These are phyloP conservation scores for Aspergillus sclerotialis DNA, from an alignment of 2,329 filamentous ascomycete genomes.

Conservation along the genomic window DNA sequence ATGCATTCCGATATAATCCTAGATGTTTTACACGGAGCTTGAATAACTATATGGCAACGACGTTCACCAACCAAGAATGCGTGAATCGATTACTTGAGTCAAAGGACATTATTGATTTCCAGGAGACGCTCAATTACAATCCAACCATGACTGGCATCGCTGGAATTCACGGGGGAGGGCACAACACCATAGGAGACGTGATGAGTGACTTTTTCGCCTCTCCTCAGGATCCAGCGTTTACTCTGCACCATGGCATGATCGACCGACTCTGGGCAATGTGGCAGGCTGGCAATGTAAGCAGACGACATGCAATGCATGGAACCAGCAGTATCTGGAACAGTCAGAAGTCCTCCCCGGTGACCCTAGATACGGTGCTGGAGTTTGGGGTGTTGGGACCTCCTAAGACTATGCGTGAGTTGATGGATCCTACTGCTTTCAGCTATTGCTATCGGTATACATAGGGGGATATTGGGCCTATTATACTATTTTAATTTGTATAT, in stretches of 20 bases:
- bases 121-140: conserved; percentile 11
- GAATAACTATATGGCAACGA: conserved; percentile 19
- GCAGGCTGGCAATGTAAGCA: conserved; percentile 21
- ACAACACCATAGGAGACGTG: conserved; percentile 39
- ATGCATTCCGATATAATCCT: conserved; percentile 18
- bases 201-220: conserved; percentile 40
- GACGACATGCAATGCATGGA: conserved; percentile 12
- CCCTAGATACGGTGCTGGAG: conserved; percentile 11
- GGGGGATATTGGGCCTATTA: too few relatives aligned
- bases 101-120: conserved; percentile 25
- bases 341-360: conserved; percentile 7
- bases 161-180: conserved; percentile 40
- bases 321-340: conserved; percentile 12
- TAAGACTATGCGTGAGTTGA: conserved; percentile 10
- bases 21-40: conserved; percentile 22
- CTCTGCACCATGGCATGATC: conserved; percentile 41
- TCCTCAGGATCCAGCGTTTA: conserved; percentile 41
- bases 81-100: conserved; percentile 9
- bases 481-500: too few relatives aligned
- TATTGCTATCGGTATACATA: conserved; percentile 13
- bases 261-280: conserved; percentile 43
- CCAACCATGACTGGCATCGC: conserved; percentile 30
- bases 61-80: conserved; percentile 12
- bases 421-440: conserved; percentile 9
- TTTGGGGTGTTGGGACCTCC: conserved; percentile 11